phyloP scores from a whole-genome alignment of 176 grass and related monocot genomes.

The Otatea glauca region DNA sequence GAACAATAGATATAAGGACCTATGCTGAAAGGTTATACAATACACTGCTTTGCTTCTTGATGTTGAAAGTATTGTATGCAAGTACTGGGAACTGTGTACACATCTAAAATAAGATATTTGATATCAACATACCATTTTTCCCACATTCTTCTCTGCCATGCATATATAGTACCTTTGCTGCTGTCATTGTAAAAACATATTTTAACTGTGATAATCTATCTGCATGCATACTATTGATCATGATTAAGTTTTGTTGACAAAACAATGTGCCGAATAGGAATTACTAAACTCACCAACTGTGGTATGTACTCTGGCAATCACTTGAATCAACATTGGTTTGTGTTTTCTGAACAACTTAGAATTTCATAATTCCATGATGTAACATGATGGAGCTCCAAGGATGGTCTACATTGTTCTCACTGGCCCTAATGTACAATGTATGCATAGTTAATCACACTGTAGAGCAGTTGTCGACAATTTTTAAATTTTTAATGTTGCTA shows the following conservation, averaged over 20 bases:
- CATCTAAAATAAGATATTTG: neutral
- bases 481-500: neutral
- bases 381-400: neutral
- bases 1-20: neutral
- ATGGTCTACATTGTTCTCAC: neutral
- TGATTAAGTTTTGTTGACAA: constrained; percentile 28
- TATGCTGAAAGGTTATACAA: constrained; percentile 13
- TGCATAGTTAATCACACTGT: neutral
- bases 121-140: neutral
- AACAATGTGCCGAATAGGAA: neutral
- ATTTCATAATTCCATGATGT: neutral
- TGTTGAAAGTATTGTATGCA: constrained; percentile 21
- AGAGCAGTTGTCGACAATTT: neutral
- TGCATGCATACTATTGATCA: constrained; percentile 1
- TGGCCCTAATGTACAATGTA: neutral
- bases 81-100: neutral
- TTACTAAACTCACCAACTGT: neutral
- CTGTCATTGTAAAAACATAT: neutral
- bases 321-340: constrained; percentile 1
- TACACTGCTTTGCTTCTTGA: constrained; percentile 20
- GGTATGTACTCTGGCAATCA: neutral
- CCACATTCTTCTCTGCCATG: neutral
- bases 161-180: neutral
- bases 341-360: neutral
- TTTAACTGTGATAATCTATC: neutral